Percentiles rank a stretch among this genome's conserved stretches.
phyloP scores from a whole-genome alignment of 2,329 filamentous ascomycete genomes.

The Fusarium avenaceum region DNA sequence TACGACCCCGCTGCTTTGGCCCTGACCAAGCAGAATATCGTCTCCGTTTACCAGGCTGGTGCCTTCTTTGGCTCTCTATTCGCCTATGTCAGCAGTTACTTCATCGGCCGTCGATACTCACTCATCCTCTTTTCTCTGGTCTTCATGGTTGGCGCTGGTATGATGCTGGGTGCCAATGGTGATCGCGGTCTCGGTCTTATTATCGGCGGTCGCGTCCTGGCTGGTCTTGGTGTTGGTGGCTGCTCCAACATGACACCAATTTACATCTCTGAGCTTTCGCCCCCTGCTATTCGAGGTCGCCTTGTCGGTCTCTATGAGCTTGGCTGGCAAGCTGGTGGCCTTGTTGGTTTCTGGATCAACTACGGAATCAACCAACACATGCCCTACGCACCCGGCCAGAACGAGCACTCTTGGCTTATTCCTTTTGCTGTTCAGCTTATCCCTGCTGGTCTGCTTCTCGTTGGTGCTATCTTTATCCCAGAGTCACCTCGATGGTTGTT shows the following conservation, averaged over 20 bases:
- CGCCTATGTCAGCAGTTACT: conserved; percentile 76
- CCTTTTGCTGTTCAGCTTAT: conserved; percentile 77
- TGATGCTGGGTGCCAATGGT: conserved; percentile 77
- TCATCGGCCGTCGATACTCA: conserved; percentile 74
- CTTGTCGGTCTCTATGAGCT: conserved; percentile 77
- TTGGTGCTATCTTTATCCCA: conserved; percentile 70
- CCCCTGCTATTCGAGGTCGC: conserved; percentile 73
- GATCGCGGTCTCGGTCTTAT: conserved; percentile 74
- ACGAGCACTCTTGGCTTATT: conserved; percentile 70
- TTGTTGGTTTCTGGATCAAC: conserved; percentile 76
- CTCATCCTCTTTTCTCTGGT: conserved; percentile 72
- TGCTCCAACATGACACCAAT: conserved; percentile 74
- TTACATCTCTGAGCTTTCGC: conserved; percentile 71
- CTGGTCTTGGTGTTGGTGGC: conserved; percentile 73
- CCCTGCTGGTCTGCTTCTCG: conserved; percentile 72
- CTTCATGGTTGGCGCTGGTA: conserved; percentile 77
- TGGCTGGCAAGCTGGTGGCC: conserved; percentile 73
- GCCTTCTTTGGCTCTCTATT: conserved; percentile 85
- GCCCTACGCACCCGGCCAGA: conserved; percentile 54
- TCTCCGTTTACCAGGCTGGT: conserved; percentile 84
- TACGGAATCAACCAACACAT: conserved; percentile 70
- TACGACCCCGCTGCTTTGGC: conserved; percentile 65
- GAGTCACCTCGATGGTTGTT: conserved; percentile 81
- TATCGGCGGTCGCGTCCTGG: conserved; percentile 72
- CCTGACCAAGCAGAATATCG: conserved; percentile 79